A percentile compares a stretch with the other conserved stretches of the same genome.
These are phyloP conservation scores for Gryganskiella cystojenkinii DNA, from an alignment of 192 early-diverging fungal species.

Conservation along the genomic window DNA sequence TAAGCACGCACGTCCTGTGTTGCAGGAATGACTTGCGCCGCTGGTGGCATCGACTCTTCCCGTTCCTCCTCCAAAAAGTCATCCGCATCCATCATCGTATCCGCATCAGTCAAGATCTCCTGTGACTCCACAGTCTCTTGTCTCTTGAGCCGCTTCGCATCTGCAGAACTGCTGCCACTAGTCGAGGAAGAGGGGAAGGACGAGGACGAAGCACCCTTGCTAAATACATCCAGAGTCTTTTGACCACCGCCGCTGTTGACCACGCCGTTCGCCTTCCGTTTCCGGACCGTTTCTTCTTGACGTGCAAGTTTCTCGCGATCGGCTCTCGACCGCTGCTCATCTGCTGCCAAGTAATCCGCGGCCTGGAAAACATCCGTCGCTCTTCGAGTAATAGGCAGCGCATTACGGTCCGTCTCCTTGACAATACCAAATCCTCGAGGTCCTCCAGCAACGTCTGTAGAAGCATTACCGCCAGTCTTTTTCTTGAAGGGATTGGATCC, in stretches of 20 bases:
- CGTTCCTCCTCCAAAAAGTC: constrained; percentile 37
- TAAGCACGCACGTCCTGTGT: constrained; percentile 19
- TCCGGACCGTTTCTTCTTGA: constrained; percentile 28
- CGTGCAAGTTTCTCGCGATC: constrained; percentile 20
- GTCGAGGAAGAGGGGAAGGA: not conserved
- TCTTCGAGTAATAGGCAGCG: constrained; percentile 25
- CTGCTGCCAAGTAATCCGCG: constrained; percentile 27
- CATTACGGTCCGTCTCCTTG: constrained; percentile 15
- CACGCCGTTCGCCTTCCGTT: constrained; percentile 38
- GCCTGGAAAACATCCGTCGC: constrained; percentile 49
- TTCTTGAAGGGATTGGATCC: constrained; percentile 40
- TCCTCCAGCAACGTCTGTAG: no score
- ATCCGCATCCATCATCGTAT: constrained; percentile 38
- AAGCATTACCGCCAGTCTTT: not conserved
- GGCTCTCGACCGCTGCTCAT: constrained; percentile 26
- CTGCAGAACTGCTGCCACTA: not conserved
- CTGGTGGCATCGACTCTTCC: constrained; percentile 14
- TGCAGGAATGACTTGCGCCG: constrained; percentile 16
- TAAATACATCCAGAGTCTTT: constrained; percentile 35
- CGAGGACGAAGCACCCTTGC: not conserved
- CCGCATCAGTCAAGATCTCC: constrained; percentile 1
- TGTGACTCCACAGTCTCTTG: constrained; percentile 7
- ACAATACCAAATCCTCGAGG: constrained; percentile 36
- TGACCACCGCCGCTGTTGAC: constrained; percentile 14
- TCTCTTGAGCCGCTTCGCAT: constrained; percentile 38